phyloP scores from a whole-genome alignment of 371 early-diverging fungal species.

The Batrachochytrium dendrobatidis region DNA sequence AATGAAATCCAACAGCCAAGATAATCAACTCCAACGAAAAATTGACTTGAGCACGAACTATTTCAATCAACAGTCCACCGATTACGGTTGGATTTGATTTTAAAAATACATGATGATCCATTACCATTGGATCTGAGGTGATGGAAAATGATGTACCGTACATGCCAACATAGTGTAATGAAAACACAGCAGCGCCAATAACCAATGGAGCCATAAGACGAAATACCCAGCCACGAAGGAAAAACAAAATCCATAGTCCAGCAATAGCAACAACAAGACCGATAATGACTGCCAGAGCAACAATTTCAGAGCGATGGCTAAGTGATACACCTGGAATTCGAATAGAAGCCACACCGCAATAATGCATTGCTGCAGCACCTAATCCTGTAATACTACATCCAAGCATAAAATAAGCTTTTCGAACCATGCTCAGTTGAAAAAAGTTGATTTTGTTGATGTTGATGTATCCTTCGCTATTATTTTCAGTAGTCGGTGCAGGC shows the following conservation, averaged over 20 bases:
- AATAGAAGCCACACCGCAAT: conserved; percentile 10
- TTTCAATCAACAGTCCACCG: conserved; percentile 4
- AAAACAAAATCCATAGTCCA: conserved; percentile 15
- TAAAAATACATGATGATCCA: conserved; percentile 2
- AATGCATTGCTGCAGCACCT: conserved; percentile 16
- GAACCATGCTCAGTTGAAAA: background rate
- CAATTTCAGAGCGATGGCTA: conserved; percentile 2
- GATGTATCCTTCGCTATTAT: background rate
- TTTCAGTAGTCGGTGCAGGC: too few relatives aligned
- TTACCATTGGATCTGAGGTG: background rate
- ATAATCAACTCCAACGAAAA: conserved; percentile 11
- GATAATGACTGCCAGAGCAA: conserved; percentile 7
- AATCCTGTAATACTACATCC: conserved; percentile 9
- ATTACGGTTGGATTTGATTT: background rate
- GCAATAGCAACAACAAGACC: conserved; percentile 10
- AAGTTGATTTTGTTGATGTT: conserved; percentile 6
- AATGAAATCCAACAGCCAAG: conserved; percentile 2
- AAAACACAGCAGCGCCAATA: conserved; percentile 13
- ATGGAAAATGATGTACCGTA: background rate
- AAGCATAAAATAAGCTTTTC: conserved; percentile 1
- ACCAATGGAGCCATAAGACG: conserved; percentile 10
- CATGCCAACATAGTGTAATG: conserved; percentile 13
- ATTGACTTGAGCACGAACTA: conserved; percentile 4
- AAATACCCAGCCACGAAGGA: conserved; percentile 3
- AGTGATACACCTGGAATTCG: conserved; percentile 7